Evolutionary conservation across 208 protist genomes (phyloP).

Genomic region (Acanthamoeba polyphaga): DNA sequence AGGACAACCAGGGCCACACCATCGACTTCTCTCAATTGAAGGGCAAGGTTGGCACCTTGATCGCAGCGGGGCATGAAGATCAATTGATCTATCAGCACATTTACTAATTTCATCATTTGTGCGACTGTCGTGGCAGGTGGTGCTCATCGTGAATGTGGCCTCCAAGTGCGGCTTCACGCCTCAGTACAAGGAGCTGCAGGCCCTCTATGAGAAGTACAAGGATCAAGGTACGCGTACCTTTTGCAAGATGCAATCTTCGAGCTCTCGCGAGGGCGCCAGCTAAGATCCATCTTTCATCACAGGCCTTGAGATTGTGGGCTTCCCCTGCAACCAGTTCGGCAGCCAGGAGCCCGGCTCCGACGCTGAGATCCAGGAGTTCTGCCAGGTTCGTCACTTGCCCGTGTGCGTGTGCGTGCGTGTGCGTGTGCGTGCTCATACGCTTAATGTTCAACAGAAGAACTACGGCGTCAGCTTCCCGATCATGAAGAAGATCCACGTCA

Average conservation of each 20-base stretch:
- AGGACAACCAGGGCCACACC: slow-evolving; percentile 71
- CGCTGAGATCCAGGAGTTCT: slow-evolving; percentile 76
- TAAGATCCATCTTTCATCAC: neutral
- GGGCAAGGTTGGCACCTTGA: slow-evolving; percentile 2
- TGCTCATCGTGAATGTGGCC: slow-evolving; percentile 77
- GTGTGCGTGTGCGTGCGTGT: neutral
- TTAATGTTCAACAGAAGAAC: neutral
- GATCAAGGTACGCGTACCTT: slow-evolving; percentile 3
- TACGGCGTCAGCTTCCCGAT: slow-evolving; percentile 74
- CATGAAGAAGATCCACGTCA: slow-evolving; percentile 76
- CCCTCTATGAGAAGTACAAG: slow-evolving; percentile 75
- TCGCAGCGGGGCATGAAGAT: neutral
- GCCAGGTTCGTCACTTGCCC: slow-evolving; percentile 5
- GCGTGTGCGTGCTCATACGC: neutral
- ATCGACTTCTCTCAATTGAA: slow-evolving; percentile 56
- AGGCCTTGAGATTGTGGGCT: slow-evolving; percentile 27
- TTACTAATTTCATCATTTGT: neutral
- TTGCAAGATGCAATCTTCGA: neutral
- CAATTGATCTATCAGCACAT: neutral
- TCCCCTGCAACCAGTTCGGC: slow-evolving; percentile 75
- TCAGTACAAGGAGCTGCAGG: slow-evolving; percentile 72
- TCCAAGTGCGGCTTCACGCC: slow-evolving; percentile 77
- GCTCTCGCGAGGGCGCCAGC: too few relatives aligned
- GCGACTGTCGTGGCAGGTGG: neutral
- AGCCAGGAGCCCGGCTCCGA: slow-evolving; percentile 68